A percentile compares a stretch with the other conserved stretches of the same genome.
These are phyloP conservation scores for Lactuca saligna DNA, from an alignment of 129 eudicot genomes.

Conservation along the genomic window DNA sequence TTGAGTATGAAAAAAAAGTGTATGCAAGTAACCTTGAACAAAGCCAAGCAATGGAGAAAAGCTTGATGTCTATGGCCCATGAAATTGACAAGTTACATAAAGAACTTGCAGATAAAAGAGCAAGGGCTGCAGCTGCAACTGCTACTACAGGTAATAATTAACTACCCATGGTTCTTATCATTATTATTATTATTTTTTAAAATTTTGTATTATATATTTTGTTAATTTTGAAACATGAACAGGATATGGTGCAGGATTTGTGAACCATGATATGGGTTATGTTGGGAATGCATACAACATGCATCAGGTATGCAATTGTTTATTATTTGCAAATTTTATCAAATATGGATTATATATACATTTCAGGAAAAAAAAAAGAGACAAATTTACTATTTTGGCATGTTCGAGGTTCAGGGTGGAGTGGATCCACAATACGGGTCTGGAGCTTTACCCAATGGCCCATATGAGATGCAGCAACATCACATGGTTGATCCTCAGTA, in stretches of 20 bases:
- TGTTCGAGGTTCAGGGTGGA: conserved; percentile 42
- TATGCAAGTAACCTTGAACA: conserved; percentile 46
- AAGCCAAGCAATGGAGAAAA: conserved; percentile 65
- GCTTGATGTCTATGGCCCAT: conserved; percentile 51
- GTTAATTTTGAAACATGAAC: conserved; percentile 38
- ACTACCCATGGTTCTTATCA: not conserved
- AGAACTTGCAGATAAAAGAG: conserved; percentile 78
- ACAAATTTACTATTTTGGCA: not conserved
- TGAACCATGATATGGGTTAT: conserved; percentile 36
- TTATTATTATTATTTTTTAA: not conserved
- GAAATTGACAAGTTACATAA: conserved; percentile 65
- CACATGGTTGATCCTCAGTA: conserved; percentile 32
- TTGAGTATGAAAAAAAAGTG: conserved; percentile 70
- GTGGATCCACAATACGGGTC: conserved; percentile 28
- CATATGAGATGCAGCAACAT: conserved; percentile 38
- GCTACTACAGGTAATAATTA: conserved; percentile 49
- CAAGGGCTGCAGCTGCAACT: conserved; percentile 62
- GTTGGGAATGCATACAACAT: conserved; percentile 29
- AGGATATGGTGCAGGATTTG: conserved; percentile 43
- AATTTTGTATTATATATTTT: not conserved
- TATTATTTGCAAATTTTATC: not conserved
- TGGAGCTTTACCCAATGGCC: conserved; percentile 22
- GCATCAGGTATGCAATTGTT: conserved; percentile 26
- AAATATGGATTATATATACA: no score
- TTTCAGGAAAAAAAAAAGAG: no score